Percentiles rank a stretch among this genome's conserved stretches.
These are phyloP conservation scores for Scheffersomyces insectosa DNA, from an alignment of 1,139 yeast species.

Conservation along the genomic window DNA sequence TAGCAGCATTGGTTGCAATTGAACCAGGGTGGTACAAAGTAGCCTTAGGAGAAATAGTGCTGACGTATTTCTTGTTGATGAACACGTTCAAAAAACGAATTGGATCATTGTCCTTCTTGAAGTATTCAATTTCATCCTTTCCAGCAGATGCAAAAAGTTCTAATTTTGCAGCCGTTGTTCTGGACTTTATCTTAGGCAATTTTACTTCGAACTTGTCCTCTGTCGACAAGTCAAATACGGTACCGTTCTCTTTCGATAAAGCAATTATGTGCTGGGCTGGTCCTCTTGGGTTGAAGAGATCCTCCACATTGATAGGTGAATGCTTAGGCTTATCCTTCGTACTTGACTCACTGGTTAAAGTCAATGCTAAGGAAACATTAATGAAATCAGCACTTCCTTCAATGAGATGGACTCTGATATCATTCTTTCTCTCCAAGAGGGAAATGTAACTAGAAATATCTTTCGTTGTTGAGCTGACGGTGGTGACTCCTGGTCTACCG, in stretches of 20 bases:
- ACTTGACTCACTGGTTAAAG: background rate
- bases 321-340: slow-evolving; percentile 1
- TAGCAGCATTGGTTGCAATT: slow-evolving; percentile 7
- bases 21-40: slow-evolving; percentile 24
- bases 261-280: background rate
- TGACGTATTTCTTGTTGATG: slow-evolving; percentile 20
- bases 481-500: background rate
- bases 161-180: slow-evolving; percentile 24
- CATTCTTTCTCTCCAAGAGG: slow-evolving; percentile 1
- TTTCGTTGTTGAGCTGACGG: background rate
- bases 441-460: slow-evolving; percentile 5
- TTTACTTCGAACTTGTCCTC: background rate
- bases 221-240: background rate
- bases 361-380: slow-evolving; percentile 4
- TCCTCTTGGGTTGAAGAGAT: background rate
- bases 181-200: slow-evolving; percentile 19
- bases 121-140: slow-evolving; percentile 23
- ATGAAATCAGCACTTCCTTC: slow-evolving; percentile 6
- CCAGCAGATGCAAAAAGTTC: slow-evolving; percentile 26
- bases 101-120: slow-evolving; percentile 20
- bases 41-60: slow-evolving; percentile 28
- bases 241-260: background rate
- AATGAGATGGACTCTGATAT: slow-evolving; percentile 1
- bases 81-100: slow-evolving; percentile 26
- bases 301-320: background rate